Evolutionary conservation across 1,139 yeast species (phyloP).

Genomic region (Taphrina communis): DNA sequence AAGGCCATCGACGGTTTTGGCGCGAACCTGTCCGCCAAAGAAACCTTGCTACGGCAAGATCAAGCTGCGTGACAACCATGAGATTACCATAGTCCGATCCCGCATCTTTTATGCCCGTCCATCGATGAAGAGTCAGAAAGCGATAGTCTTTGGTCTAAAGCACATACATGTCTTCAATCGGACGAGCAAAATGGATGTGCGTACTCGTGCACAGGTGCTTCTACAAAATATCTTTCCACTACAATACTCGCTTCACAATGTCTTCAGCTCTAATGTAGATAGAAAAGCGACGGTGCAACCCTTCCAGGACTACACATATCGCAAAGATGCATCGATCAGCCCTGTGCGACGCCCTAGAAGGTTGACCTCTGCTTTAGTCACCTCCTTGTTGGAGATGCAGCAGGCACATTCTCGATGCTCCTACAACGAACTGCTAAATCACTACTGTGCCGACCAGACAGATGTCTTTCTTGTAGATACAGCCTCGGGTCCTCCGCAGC

Average conservation of each 20-base stretch:
- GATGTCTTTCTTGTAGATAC: too few relatives aligned
- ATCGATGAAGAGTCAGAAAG: slow-evolving; percentile 15
- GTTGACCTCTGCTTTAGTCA: slow-evolving; percentile 38
- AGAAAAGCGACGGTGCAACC: slow-evolving; percentile 28
- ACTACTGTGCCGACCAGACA: slow-evolving; percentile 45
- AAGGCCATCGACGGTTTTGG: slow-evolving; percentile 9
- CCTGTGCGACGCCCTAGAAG: slow-evolving; percentile 30
- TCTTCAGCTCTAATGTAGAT: slow-evolving; percentile 41
- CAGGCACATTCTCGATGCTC: slow-evolving; percentile 44
- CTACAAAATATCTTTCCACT: slow-evolving; percentile 44
- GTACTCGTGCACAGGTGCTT: slow-evolving; percentile 35
- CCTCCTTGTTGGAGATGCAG: slow-evolving; percentile 36
- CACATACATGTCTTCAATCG: slow-evolving; percentile 33
- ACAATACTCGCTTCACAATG: slow-evolving; percentile 42
- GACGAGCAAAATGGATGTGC: neutral
- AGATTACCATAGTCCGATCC: slow-evolving; percentile 41
- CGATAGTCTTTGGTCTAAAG: slow-evolving; percentile 36
- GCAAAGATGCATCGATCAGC: neutral
- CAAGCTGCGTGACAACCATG: slow-evolving; percentile 14
- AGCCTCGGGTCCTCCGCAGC: neutral
- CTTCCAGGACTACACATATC: slow-evolving; percentile 30
- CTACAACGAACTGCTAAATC: slow-evolving; percentile 45
- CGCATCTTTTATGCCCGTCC: slow-evolving; percentile 42
- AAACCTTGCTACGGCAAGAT: slow-evolving; percentile 2
- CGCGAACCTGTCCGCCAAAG: neutral